A percentile compares a stretch with the other conserved stretches of the same genome.
Conservation (phyloP, 805 yeast genomes). For the Suhomyces xylopsoci region DNA sequence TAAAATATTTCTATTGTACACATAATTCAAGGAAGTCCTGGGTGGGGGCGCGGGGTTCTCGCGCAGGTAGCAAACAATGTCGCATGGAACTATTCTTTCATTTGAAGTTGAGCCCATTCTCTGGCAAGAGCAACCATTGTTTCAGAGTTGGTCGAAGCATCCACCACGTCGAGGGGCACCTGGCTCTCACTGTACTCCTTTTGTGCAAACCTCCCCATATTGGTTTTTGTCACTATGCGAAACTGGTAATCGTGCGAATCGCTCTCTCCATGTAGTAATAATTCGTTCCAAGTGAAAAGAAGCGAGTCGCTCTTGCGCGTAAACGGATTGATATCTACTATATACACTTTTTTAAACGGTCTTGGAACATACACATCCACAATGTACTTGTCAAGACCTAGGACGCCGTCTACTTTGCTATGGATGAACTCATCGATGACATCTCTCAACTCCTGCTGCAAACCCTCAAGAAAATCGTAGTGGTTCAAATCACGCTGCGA, state of each 20-base stretch:
- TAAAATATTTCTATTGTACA: not conserved
- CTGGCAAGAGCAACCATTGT: conserved; percentile 67
- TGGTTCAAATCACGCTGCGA: conserved; percentile 85
- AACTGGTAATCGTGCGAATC: conserved; percentile 42
- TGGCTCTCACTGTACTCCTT: conserved; percentile 87
- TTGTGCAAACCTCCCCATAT: conserved; percentile 70
- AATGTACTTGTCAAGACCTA: conserved; percentile 41
- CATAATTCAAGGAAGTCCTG: not conserved
- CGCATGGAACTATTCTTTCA: not conserved
- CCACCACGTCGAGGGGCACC: conserved; percentile 88
- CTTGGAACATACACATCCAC: conserved; percentile 82
- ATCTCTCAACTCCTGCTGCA: conserved; percentile 46
- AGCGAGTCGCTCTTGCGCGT: conserved; percentile 73
- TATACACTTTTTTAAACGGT: conserved; percentile 60
- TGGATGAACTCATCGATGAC: conserved; percentile 56
- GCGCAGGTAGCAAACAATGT: not conserved
- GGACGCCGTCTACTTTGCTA: conserved; percentile 23
- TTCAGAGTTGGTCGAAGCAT: conserved; percentile 68
- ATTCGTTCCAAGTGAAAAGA: conserved; percentile 82
- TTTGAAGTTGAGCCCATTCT: conserved; percentile 44
- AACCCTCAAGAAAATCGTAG: conserved; percentile 62
- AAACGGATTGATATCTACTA: conserved; percentile 88
- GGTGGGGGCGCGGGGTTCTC: too few relatives aligned
- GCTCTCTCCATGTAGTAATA: conserved; percentile 24
- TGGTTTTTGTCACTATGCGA: conserved; percentile 65